phyloP scores from a whole-genome alignment of 75 land plant species.

The Selaginella tamariscina region DNA sequence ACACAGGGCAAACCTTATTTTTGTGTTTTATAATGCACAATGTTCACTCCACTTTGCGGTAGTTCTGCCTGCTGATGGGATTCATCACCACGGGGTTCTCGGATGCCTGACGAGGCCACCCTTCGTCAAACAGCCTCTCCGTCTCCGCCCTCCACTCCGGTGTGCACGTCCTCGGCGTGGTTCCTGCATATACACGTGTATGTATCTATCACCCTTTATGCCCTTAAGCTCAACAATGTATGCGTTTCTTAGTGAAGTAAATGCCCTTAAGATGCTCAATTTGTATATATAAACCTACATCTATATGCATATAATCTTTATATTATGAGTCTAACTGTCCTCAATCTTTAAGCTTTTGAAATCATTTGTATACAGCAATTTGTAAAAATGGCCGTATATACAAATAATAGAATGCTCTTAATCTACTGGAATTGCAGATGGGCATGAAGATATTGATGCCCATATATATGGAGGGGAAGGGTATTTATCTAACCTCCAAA shows the following conservation, averaged over 20 bases:
- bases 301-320: neutral
- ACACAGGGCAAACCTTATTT: neutral
- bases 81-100: conserved; percentile 8
- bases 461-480: neutral
- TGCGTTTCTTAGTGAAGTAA: neutral
- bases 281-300: neutral
- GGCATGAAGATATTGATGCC: too few relatives aligned
- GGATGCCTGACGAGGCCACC: conserved; percentile 1
- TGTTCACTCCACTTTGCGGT: conserved; percentile 6
- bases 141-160: conserved; percentile 1
- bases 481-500: conserved; percentile 1
- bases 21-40: neutral
- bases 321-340: neutral
- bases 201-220: neutral
- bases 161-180: neutral
- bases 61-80: neutral
- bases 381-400: neutral
- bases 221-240: neutral
- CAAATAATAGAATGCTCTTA: neutral
- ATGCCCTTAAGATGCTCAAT: neutral
- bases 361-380: neutral
- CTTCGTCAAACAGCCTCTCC: conserved; percentile 7
- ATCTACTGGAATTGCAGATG: neutral
- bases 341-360: neutral
- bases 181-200: neutral